These are phyloP conservation scores for Mycena belliarum DNA, from an alignment of 768 basidiomycete species.

Conservation along the genomic window DNA sequence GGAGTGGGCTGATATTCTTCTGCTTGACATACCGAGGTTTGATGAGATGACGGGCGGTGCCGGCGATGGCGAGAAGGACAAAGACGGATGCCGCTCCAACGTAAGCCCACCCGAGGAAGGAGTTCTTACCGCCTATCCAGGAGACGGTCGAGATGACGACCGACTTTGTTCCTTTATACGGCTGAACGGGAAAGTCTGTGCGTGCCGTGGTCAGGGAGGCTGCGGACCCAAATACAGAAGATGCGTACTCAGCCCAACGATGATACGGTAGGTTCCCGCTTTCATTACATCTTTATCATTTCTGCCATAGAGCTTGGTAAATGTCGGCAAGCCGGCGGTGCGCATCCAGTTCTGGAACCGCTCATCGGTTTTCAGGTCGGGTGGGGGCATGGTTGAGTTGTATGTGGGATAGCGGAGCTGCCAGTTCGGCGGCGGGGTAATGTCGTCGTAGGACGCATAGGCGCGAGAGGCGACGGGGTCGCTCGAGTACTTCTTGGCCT, in stretches of 20 bases:
- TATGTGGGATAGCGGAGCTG: slow-evolving; percentile 70
- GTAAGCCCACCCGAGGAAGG: slow-evolving; percentile 98
- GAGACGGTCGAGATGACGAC: slow-evolving; percentile 96
- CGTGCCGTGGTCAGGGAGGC: slow-evolving; percentile 12
- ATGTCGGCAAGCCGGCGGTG: slow-evolving; percentile 94
- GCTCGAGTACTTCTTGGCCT: slow-evolving; percentile 83
- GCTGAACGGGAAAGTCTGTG: slow-evolving; percentile 90
- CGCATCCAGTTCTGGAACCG: slow-evolving; percentile 99
- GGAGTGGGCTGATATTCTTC: slow-evolving; percentile 11
- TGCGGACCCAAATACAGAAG: slow-evolving; percentile 4
- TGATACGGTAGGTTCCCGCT: slow-evolving; percentile 75
- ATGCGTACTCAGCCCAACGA: slow-evolving; percentile 78
- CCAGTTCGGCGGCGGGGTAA: slow-evolving; percentile 97
- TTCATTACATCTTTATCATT: slow-evolving; percentile 78
- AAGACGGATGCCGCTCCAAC: slow-evolving; percentile 87
- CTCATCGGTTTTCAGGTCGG: slow-evolving; percentile 75
- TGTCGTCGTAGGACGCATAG: slow-evolving; percentile 59
- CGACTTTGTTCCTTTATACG: slow-evolving; percentile 94
- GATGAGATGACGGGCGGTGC: slow-evolving; percentile 90
- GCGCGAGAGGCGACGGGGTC: slow-evolving; percentile 47
- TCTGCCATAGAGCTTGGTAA: slow-evolving; percentile 91
- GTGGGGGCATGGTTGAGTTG: slow-evolving; percentile 56
- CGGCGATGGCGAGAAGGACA: slow-evolving; percentile 81
- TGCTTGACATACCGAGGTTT: slow-evolving; percentile 71
- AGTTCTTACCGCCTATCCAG: slow-evolving; percentile 98